Evolutionary conservation across 1,284 basidiomycete genomes (phyloP).

Genomic region (Inonotus hispidus): DNA sequence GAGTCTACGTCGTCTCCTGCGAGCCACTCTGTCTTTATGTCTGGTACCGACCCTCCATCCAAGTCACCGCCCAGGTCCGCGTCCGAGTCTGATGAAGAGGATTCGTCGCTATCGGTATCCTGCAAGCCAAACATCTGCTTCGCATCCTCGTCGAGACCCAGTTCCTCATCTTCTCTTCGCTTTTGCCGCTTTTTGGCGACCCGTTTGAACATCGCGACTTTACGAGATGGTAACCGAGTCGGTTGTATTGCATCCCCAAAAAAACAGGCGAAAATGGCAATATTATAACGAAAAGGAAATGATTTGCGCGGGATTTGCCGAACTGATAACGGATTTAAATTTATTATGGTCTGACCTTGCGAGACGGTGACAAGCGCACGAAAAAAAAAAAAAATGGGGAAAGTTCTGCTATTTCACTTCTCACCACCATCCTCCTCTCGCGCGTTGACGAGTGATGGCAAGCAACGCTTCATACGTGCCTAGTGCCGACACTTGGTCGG

Average conservation of each 20-base stretch:
- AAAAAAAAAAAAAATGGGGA: constrained; percentile 2
- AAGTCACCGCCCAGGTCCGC: constrained; percentile 26
- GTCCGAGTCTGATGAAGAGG: constrained; percentile 36
- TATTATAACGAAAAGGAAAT: neutral
- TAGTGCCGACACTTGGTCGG: constrained; percentile 9
- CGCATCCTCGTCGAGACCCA: constrained; percentile 64
- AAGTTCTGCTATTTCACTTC: neutral
- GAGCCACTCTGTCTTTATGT: constrained; percentile 27
- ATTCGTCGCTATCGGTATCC: constrained; percentile 67
- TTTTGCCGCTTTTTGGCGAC: constrained; percentile 64
- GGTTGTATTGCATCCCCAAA: neutral
- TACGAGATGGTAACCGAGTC: neutral
- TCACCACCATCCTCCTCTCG: neutral
- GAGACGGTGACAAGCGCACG: neutral
- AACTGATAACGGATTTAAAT: neutral
- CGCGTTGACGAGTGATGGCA: constrained; percentile 9
- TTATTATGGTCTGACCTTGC: constrained; percentile 6
- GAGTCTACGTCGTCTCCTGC: constrained; percentile 26
- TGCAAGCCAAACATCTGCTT: constrained; percentile 69
- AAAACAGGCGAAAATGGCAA: no score
- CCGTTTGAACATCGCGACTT: constrained; percentile 70
- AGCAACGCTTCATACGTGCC: constrained; percentile 10
- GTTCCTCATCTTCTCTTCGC: constrained; percentile 61
- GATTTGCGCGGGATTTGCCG: constrained; percentile 1
- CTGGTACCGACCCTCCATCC: constrained; percentile 28